These are phyloP conservation scores for Achaetomium macrosporum DNA, from an alignment of 2,329 filamentous ascomycete species.

Conservation along the genomic window DNA sequence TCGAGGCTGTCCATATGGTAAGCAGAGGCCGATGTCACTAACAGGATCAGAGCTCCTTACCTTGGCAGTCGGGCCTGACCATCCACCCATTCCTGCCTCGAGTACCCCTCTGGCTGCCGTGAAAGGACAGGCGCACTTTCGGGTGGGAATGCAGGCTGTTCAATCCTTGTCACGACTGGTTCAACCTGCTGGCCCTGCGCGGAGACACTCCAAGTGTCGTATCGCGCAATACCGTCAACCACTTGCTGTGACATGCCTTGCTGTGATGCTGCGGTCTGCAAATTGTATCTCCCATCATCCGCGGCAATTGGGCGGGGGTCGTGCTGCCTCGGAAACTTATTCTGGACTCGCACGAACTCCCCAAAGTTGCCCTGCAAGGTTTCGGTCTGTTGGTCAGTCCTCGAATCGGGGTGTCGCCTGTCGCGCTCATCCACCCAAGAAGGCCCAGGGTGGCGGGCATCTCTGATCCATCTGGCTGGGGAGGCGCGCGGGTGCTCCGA, in stretches of 20 bases:
- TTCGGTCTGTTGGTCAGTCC: slow-evolving; percentile 10
- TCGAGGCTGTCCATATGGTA: slow-evolving; percentile 1
- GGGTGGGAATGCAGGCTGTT: background rate
- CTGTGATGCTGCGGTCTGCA: background rate
- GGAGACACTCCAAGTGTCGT: background rate
- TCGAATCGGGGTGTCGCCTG: background rate
- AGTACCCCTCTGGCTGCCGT: slow-evolving; percentile 4
- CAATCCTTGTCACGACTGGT: background rate
- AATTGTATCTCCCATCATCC: slow-evolving; percentile 3
- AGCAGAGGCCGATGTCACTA: background rate
- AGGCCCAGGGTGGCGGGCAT: background rate
- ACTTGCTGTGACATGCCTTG: background rate
- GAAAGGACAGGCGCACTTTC: background rate
- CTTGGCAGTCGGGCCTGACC: slow-evolving; percentile 4
- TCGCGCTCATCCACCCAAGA: slow-evolving; percentile 7
- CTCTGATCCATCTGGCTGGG: background rate
- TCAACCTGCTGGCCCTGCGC: slow-evolving; percentile 2
- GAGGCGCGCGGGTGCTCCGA: slow-evolving; percentile 3
- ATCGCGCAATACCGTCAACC: background rate
- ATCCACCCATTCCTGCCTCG: slow-evolving; percentile 22
- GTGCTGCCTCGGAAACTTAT: slow-evolving; percentile 24
- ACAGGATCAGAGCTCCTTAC: slow-evolving; percentile 2
- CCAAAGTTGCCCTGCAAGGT: slow-evolving; percentile 11
- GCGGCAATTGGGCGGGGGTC: slow-evolving; percentile 11
- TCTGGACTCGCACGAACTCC: slow-evolving; percentile 22